Percentiles rank a stretch among this genome's conserved stretches.
Evolutionary conservation across 352 stramenopile genomes (phyloP).

Genomic region (Peronospora farinosa): DNA sequence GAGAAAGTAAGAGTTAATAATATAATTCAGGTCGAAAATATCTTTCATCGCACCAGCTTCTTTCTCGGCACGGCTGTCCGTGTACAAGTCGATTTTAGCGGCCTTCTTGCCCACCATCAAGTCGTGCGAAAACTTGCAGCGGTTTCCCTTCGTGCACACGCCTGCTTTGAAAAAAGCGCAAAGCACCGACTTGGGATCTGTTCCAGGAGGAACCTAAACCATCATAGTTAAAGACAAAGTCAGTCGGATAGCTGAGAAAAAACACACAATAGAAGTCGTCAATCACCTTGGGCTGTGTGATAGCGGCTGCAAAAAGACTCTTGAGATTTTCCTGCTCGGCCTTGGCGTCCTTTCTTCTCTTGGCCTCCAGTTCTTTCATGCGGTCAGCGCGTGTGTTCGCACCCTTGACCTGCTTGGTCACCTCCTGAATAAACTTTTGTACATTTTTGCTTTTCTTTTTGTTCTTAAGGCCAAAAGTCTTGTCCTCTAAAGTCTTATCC

Average conservation of each 20-base stretch:
- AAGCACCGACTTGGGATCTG: conserved; percentile 84
- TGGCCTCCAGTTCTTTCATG: conserved; percentile 64
- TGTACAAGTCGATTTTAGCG: conserved; percentile 87
- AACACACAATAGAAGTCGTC: neutral
- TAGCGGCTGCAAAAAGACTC: conserved; percentile 77
- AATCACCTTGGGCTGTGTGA: conserved; percentile 79
- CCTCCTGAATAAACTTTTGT: conserved; percentile 89
- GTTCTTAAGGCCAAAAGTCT: conserved; percentile 99
- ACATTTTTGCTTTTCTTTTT: conserved; percentile 98
- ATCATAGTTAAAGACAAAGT: conserved; percentile 6
- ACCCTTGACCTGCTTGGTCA: conserved; percentile 87
- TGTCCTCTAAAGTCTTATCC: conserved; percentile 94
- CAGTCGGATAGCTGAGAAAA: neutral
- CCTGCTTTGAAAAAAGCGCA: conserved; percentile 88
- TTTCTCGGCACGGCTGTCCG: conserved; percentile 71
- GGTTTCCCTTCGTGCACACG: conserved; percentile 82
- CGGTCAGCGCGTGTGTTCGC: conserved; percentile 69
- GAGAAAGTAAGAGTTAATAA: conserved; percentile 1
- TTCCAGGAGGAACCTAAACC: conserved; percentile 69
- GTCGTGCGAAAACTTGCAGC: conserved; percentile 88
- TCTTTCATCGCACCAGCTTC: conserved; percentile 25
- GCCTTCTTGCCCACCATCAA: conserved; percentile 83
- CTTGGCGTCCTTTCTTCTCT: conserved; percentile 78
- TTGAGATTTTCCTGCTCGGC: conserved; percentile 83
- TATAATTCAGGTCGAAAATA: neutral